Evolutionary conservation across 2,329 filamentous ascomycete species (phyloP).

Genomic region (Aspergillus nomiae): DNA sequence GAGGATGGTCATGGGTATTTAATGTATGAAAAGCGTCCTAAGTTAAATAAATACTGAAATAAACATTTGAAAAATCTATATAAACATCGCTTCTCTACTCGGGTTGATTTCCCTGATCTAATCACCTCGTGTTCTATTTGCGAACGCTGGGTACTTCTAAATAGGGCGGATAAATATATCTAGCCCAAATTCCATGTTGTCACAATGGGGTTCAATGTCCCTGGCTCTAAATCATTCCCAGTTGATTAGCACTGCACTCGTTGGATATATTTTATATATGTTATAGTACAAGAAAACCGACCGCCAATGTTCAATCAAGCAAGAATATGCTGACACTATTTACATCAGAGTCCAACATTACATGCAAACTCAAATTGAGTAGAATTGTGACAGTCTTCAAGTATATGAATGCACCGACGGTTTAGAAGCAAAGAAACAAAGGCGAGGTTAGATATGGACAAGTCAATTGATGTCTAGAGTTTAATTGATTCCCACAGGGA

Average conservation of each 20-base stretch:
- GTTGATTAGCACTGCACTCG: too few relatives aligned
- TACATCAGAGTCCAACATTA: background rate
- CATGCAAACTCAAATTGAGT: background rate
- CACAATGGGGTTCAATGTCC: background rate
- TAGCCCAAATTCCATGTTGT: background rate
- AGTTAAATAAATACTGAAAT: background rate
- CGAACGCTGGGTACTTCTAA: background rate
- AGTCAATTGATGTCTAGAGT: background rate
- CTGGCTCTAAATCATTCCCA: background rate
- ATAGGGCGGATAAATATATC: background rate
- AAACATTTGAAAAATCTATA: conserved; percentile 2
- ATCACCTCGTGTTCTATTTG: background rate
- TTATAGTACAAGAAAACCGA: background rate
- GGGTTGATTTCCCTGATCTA: background rate
- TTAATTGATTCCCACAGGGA: conserved; percentile 9
- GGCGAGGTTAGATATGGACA: background rate
- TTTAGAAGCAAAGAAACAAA: conserved; percentile 5
- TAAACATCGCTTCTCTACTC: background rate
- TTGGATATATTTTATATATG: background rate
- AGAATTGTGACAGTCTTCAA: background rate
- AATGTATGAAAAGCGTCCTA: conserved; percentile 3
- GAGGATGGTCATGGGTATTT: conserved; percentile 4
- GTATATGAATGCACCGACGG: conserved; percentile 10
- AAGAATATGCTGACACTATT: background rate
- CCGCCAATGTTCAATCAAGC: background rate